Evolutionary conservation across 305 asterid genomes (phyloP), one percentile per base, ranked within the genome.

Genomic region (Ajuga reptans): DNA sequence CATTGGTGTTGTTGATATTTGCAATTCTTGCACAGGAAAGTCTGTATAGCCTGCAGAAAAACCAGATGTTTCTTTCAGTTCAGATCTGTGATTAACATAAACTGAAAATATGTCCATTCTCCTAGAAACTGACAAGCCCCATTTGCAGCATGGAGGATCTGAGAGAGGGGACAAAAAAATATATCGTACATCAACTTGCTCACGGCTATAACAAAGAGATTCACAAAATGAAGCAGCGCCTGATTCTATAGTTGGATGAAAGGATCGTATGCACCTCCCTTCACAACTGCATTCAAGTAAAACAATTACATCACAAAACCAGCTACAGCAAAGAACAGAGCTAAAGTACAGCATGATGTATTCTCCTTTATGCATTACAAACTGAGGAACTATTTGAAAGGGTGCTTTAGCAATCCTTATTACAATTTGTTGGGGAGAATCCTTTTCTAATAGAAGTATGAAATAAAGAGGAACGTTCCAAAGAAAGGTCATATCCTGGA

Each of bases 231-330:
- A 80, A 49, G 55, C 72, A 62, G 69, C 74, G 36, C 96, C 96
- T 55, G 88, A 82, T 76, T 82, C 85, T 69, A 78, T 57, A 52
- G 91, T 80, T 69, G 87, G 85, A 81, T 86, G 96, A 79, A 89
- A 89, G 64, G 96, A 86, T 77, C 93, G 82, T 75, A 84, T 80
- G 85, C 96, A 89, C 79, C 88, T 84, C 73, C 96, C 93, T 81
- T 85, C 91, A 65, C 96, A 89, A 62, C 96, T 86, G 87, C 80
- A 77, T 68, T 41, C 47, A 73, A 53, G 68, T 55, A 54, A 60
- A 54, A 52, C 37, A 70, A 41, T 16, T 56, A 47, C 58, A 56
- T 72, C 64, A 70, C 64, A 52, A 66, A 39, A 62, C 51, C 53
- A 60, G 53, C 53, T 39, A 64, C 42, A 56, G 57, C 24, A 73